These are phyloP conservation scores for Teratosphaeria destructans DNA, from an alignment of 2,329 filamentous ascomycete genomes.

Conservation along the genomic window DNA sequence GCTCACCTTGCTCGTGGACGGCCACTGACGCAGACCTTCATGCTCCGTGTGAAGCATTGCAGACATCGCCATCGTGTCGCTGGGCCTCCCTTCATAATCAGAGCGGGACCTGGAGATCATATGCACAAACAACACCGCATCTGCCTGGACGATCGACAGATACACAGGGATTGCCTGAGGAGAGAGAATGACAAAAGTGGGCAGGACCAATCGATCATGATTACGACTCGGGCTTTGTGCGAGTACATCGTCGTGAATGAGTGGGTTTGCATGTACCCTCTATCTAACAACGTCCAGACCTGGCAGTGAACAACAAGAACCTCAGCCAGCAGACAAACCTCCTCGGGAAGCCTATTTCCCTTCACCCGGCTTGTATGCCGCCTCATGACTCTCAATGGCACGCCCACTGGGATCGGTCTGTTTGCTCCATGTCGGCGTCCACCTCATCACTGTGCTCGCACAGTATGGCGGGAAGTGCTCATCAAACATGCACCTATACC, in stretches of 20 bases:
- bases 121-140: background rate
- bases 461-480: constrained; percentile 93
- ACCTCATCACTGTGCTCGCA: constrained; percentile 86
- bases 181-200: background rate
- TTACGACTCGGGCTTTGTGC: background rate
- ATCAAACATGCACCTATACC: constrained; percentile 98
- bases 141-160: background rate
- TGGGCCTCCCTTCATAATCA: background rate
- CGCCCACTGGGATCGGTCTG: constrained; percentile 91
- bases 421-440: constrained; percentile 95
- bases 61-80: background rate
- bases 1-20: background rate
- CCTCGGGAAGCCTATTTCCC: background rate
- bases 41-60: constrained; percentile 2
- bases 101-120: background rate
- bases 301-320: background rate
- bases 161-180: background rate
- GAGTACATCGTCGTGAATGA: background rate
- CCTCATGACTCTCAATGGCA: constrained; percentile 26
- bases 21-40: background rate
- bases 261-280: background rate
- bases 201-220: background rate
- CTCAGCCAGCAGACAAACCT: background rate
- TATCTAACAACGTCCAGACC: background rate
- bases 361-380: constrained; percentile 21